These are phyloP conservation scores for Penicillium sp. DNA, from an alignment of 2,329 filamentous ascomycete species.

Conservation along the genomic window DNA sequence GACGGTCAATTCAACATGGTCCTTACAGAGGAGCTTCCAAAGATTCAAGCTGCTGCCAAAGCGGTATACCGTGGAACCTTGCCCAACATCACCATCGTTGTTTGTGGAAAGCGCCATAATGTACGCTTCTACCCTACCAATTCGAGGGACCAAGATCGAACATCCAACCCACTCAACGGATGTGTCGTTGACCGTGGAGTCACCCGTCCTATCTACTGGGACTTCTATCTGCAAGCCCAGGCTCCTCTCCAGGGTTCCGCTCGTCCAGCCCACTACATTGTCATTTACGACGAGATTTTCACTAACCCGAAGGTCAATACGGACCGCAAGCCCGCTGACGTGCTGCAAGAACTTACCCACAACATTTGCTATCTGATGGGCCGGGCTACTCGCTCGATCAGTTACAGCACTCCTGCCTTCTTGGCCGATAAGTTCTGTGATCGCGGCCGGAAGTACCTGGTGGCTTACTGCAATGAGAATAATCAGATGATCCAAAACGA, in stretches of 20 bases:
- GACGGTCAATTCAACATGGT: conserved; percentile 76
- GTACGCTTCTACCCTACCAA: conserved; percentile 76
- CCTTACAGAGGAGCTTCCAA: conserved; percentile 61
- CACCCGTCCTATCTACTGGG: conserved; percentile 69
- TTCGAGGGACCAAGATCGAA: conserved; percentile 48
- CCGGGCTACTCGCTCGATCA: conserved; percentile 26
- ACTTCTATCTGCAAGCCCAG: conserved; percentile 82
- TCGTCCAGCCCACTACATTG: conserved; percentile 75
- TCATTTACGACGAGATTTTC: conserved; percentile 68
- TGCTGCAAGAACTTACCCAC: conserved; percentile 21
- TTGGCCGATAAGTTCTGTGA: conserved; percentile 26
- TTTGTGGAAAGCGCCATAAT: conserved; percentile 84
- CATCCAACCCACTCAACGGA: conserved; percentile 67
- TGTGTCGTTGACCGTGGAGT: conserved; percentile 81
- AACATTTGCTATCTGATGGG: conserved; percentile 30
- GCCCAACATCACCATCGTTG: conserved; percentile 67
- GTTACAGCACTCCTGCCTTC: conserved; percentile 27
- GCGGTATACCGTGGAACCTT: conserved; percentile 53
- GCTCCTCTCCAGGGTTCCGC: conserved; percentile 76
- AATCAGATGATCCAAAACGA: fast-evolving
- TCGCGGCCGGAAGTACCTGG: conserved; percentile 21
- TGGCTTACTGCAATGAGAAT: conserved; percentile 9
- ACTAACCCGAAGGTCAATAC: background rate
- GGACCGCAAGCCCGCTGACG: conserved; percentile 11
- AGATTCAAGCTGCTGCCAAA: conserved; percentile 57